phyloP scores from a whole-genome alignment of 176 grass and related monocot species.

The Hordeum vulgare region MorexV3_pseudomolecules_assembly NC_058521.1:523142628-523143127 shows the following conservation, averaged over 20 bases:
- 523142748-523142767: conserved; percentile 68
- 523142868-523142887: not conserved
- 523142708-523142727: conserved; percentile 73
- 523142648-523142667: not conserved
- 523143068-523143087: too few species aligned
- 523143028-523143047: too few species aligned
- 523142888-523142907: not conserved
- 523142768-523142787: conserved; percentile 61
- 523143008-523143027: too few species aligned
- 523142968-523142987: not conserved
- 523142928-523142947: not conserved
- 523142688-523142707: conserved; percentile 68
- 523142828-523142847: not conserved
- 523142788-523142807: conserved; percentile 65
- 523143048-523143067: too few species aligned
- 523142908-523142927: not conserved
- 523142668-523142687: conserved; percentile 18
- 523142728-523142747: conserved; percentile 63
- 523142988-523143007: too few species aligned
- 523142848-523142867: not conserved
- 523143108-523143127: too few species aligned
- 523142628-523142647: not conserved
- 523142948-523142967: not conserved
- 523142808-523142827: conserved; percentile 63
- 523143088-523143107: too few species aligned